phyloP scores from a whole-genome alignment of 495 filamentous ascomycete species.

The Parathielavia hyrcaniae region DNA sequence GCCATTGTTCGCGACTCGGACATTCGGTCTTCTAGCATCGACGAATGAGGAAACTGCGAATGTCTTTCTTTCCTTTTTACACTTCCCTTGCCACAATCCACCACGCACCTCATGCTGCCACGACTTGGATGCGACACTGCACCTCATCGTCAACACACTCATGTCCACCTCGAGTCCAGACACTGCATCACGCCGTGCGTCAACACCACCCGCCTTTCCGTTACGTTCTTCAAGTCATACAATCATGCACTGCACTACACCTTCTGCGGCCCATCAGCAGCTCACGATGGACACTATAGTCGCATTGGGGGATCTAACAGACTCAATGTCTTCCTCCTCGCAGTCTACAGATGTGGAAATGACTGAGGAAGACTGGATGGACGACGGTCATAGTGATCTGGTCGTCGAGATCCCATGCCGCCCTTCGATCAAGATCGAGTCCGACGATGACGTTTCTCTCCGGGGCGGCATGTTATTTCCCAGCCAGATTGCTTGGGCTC shows the following conservation, averaged over 20 bases:
- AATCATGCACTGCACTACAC: not conserved
- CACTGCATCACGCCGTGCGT: not conserved
- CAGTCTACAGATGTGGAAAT: not conserved
- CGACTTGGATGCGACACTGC: not conserved
- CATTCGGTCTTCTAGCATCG: not conserved
- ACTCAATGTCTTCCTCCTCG: not conserved
- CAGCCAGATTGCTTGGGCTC: not conserved
- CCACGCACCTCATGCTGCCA: too few relatives aligned
- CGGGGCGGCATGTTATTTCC: constrained; percentile 5
- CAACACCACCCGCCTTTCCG: not conserved
- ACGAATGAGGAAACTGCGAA: constrained; percentile 2
- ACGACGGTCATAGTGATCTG: not conserved
- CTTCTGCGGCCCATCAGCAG: not conserved
- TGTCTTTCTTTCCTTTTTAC: not conserved
- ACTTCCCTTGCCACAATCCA: not conserved
- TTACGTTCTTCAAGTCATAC: not conserved
- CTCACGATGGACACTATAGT: not conserved
- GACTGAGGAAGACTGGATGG: not conserved
- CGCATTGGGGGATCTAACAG: not conserved
- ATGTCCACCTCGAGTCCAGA: not conserved
- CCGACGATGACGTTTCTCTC: not conserved
- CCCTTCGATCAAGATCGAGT: not conserved
- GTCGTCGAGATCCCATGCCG: not conserved
- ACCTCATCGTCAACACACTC: not conserved
- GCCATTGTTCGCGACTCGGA: constrained; percentile 5